These are phyloP conservation scores for Boletus nobilissimus DNA, from an alignment of 1,284 basidiomycete genomes.

Conservation along the genomic window DNA sequence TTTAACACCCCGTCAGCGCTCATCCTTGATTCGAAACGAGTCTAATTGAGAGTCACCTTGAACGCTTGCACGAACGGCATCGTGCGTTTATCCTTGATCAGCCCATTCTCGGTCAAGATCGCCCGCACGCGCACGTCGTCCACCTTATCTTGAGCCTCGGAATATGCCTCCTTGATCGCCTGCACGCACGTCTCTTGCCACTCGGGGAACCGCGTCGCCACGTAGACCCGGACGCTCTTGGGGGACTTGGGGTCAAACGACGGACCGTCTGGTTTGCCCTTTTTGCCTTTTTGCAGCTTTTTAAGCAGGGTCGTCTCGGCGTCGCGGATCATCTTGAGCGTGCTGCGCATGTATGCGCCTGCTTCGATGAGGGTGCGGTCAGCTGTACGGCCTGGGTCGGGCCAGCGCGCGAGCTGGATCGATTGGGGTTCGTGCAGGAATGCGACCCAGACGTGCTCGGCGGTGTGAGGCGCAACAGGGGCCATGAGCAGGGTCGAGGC, in stretches of 20 bases:
- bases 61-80: conserved; percentile 96
- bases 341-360: conserved; percentile 85
- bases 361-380: conserved; percentile 76
- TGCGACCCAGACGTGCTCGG: conserved; percentile 89
- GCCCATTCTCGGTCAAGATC: conserved; percentile 75
- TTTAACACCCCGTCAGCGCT: conserved; percentile 38
- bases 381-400: conserved; percentile 66
- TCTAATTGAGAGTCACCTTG: conserved; percentile 67
- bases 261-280: conserved; percentile 52
- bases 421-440: conserved; percentile 81
- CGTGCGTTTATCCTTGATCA: conserved; percentile 94
- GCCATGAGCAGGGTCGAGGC: conserved; percentile 82
- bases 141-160: conserved; percentile 68
- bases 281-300: conserved; percentile 76
- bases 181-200: conserved; percentile 93
- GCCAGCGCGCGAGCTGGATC: conserved; percentile 87
- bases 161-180: conserved; percentile 78
- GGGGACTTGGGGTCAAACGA: conserved; percentile 85
- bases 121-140: conserved; percentile 87
- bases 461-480: conserved; percentile 95
- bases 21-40: neutral
- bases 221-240: conserved; percentile 89
- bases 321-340: conserved; percentile 90
- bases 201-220: conserved; percentile 90
- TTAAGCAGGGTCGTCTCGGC: conserved; percentile 85